Evolutionary conservation across 2,329 filamentous ascomycete genomes (phyloP), one percentile per base, ranked within the genome.

Genomic region (Coniochaeta hoffmannii): DNA sequence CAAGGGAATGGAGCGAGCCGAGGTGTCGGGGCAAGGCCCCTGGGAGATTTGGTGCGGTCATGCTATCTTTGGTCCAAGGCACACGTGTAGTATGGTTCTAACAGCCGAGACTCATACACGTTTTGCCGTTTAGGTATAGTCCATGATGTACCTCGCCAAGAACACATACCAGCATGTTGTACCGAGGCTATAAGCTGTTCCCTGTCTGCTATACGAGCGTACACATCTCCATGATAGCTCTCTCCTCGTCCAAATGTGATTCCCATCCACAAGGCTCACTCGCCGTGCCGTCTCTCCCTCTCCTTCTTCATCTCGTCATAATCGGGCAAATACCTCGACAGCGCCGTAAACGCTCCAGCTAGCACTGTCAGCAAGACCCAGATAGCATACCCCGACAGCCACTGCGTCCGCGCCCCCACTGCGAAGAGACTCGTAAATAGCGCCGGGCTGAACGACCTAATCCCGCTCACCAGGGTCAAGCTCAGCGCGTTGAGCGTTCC

Each of bases 401-500:
- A 78, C 58, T 86, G 80, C 14, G 78, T 76, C 38, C 79, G 76
- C 2, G 85, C 83, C 1, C 88, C 86, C 1, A 83, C 63, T 0
- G 89, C 88, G 60, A 83, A 93, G 4, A 93, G 63, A 53, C 77
- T 86, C 0, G 86, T 80, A 44, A 88, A 85, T 0, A 83, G 62
- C 0, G 82, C 86, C 0, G 89, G 89, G 0, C 79, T 77, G 38
- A 92, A 74, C 0, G 88, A 79, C 14, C 89, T 76, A 30, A 89
- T 72, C 0, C 73, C 85, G 59, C 83, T 85, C 0, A 75, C 70
- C 0, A 83, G 63, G 0, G 87, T 86, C 56, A 93, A 72, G 0
- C 82, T 79, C 1, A 90, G 62, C 0, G 86, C 85, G 62, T 93
- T 93, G 28, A 94, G 71, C 0, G 83, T 90, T 0, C 86, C 88